Percentiles rank a stretch among this genome's conserved stretches.
phyloP scores from a whole-genome alignment of 163 green algal genomes.

The Coccomyxa subellipsoidea region DNA sequence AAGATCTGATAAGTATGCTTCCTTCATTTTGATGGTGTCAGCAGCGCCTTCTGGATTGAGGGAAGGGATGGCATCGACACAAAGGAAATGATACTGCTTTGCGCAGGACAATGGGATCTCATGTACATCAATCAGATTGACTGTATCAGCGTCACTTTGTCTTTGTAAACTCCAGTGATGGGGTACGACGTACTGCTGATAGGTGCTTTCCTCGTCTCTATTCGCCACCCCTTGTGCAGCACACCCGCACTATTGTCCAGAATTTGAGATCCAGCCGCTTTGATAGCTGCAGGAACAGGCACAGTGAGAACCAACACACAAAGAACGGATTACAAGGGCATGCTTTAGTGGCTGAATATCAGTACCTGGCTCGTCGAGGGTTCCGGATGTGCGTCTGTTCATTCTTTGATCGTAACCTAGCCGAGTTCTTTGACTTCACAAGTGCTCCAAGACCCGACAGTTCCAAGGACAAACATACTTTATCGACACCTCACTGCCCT shows the following conservation, averaged over 20 bases:
- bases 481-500: too few species aligned
- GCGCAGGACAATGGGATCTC: too few species aligned
- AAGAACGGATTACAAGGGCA: background rate
- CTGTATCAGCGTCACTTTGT: background rate
- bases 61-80: too few species aligned
- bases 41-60: too few species aligned
- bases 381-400: background rate
- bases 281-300: background rate
- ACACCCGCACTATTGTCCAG: conserved; percentile 17
- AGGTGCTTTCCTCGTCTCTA: conserved; percentile 39
- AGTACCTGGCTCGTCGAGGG: background rate
- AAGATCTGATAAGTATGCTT: too few species aligned
- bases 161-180: background rate
- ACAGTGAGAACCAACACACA: background rate
- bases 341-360: background rate
- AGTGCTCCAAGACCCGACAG: too few species aligned
- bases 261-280: background rate
- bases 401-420: too few species aligned
- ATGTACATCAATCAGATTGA: too few species aligned
- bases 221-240: conserved; percentile 44
- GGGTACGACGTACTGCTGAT: conserved; percentile 38
- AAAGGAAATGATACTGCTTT: too few species aligned
- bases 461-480: too few species aligned
- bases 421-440: too few species aligned
- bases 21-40: too few species aligned